Evolutionary conservation across 164 flowering plant genomes (phyloP).

Genomic region (Umbellularia californica): DNA sequence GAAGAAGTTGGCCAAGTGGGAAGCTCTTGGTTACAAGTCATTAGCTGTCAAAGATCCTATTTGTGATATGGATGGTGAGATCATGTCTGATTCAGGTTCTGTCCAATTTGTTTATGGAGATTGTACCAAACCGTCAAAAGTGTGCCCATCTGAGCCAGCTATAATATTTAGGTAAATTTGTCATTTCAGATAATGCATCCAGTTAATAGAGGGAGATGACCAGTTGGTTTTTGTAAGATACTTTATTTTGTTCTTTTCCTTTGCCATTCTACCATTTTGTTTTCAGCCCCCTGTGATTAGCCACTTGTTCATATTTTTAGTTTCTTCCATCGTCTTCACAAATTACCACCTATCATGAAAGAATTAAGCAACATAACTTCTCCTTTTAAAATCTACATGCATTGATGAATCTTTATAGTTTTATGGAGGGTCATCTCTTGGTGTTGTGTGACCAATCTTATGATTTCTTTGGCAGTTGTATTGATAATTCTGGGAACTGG

Average conservation of each 20-base stretch:
- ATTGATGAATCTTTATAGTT: too few relatives aligned
- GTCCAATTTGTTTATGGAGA: conserved; percentile 91
- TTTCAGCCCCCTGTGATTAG: background rate
- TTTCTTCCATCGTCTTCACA: too few relatives aligned
- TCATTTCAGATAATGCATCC: background rate
- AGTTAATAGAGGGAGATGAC: background rate
- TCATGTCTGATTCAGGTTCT: conserved; percentile 52
- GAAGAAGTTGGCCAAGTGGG: conserved; percentile 76
- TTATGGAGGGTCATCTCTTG: background rate
- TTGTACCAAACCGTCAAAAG: conserved; percentile 67
- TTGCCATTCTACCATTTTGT: too few relatives aligned
- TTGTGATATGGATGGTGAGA: conserved; percentile 28
- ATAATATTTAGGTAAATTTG: conserved; percentile 65
- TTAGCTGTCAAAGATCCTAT: conserved; percentile 51
- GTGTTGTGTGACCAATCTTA: background rate
- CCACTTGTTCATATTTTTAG: too few relatives aligned
- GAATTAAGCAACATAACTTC: too few relatives aligned
- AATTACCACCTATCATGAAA: too few relatives aligned
- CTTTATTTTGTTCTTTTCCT: background rate
- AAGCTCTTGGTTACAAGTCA: conserved; percentile 75
- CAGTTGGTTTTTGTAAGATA: background rate
- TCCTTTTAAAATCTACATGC: too few relatives aligned
- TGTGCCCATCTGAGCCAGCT: conserved; percentile 59
- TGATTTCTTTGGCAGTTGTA: conserved; percentile 47
- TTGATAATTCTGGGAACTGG: conserved; percentile 93